Evolutionary conservation across 495 filamentous ascomycete species (phyloP), one percentile per base, ranked within the genome.

Genomic region (Cercophora samala): DNA sequence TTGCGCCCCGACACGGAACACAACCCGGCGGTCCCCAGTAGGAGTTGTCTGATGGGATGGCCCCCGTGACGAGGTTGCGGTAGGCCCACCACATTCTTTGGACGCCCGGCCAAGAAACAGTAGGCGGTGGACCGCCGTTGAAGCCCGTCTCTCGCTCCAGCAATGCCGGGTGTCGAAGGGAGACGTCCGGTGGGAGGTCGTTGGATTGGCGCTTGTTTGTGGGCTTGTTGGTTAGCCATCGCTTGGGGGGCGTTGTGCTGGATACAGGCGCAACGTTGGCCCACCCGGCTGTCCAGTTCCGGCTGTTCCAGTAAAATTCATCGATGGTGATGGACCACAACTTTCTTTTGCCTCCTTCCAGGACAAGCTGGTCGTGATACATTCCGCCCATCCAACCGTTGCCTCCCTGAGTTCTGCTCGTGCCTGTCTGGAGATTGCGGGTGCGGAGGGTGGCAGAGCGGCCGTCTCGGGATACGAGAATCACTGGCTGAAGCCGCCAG

Each of bases 301-400:
- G 56, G 11, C 62, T 64, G 46, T 22, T 69, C 70, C 70, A 72
- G 58, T 72, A 72, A 46, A 72, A 69, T 66, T 72, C 70, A 26
- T 72, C 70, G 21, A 72, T 72, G 11, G 64, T 65, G 22, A 72
- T 22, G 53, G 66, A 62, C 66, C 66, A 72, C 3, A 72, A 24
- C 53, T 69, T 69, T 5, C 67, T 51, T 51, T 66, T 52, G 25
- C 60, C 29, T 9, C 62, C 64, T 58, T 72, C 70, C 17, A 72
- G 62, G 8, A 68, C 64, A 23, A 68, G 58, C 53, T 72, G 70
- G 55, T 72, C 70, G 64, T 72, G 70, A 21, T 72, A 72, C 60
- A 72, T 72, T 1, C 63, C 70, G 0, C 70, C 70, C n/a, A 65
- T 69, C 46, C 60, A 69, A 5, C 63, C 63, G 21, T 29, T 58